Evolutionary conservation across 1,139 yeast species (phyloP).

Genomic region (Magnusiomyces magnusii): DNA sequence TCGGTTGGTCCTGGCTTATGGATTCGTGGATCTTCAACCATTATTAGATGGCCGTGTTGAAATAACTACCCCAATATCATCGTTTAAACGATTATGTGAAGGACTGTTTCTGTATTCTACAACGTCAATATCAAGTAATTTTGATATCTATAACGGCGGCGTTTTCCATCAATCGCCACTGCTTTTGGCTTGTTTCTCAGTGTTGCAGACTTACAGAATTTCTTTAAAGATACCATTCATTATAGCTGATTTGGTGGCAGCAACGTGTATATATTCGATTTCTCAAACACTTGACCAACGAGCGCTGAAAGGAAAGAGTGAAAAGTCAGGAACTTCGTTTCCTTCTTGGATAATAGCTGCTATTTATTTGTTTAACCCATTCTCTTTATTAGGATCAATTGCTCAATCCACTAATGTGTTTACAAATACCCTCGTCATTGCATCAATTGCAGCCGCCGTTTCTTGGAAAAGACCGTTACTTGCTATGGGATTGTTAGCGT

Average conservation of each 20-base stretch:
- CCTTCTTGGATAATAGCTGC: constrained; percentile 34
- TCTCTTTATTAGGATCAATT: constrained; percentile 56
- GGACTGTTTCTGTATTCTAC: constrained; percentile 56
- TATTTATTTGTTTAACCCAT: constrained; percentile 74
- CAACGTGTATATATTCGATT: constrained; percentile 38
- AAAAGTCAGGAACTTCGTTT: too few species aligned
- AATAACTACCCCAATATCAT: constrained; percentile 70
- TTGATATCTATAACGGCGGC: constrained; percentile 75
- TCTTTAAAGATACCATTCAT: constrained; percentile 35
- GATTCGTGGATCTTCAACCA: constrained; percentile 6
- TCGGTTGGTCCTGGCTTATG: not conserved
- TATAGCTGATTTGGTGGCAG: constrained; percentile 37
- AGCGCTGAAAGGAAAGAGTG: not conserved
- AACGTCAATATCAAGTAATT: constrained; percentile 35
- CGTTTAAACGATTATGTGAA: constrained; percentile 62
- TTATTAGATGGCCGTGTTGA: constrained; percentile 54
- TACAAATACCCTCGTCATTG: constrained; percentile 49
- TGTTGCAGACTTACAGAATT: constrained; percentile 27
- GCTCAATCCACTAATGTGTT: constrained; percentile 63
- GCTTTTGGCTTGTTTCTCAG: constrained; percentile 44
- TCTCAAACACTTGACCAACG: constrained; percentile 32
- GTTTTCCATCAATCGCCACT: constrained; percentile 80
- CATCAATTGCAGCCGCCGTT: constrained; percentile 43
- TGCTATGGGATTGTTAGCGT: constrained; percentile 49
- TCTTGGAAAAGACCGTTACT: constrained; percentile 37